A percentile compares a stretch with the other conserved stretches of the same genome.
Evolutionary conservation across 1,139 yeast genomes (phyloP).

Genomic region (Taphrina flavorubra): DNA sequence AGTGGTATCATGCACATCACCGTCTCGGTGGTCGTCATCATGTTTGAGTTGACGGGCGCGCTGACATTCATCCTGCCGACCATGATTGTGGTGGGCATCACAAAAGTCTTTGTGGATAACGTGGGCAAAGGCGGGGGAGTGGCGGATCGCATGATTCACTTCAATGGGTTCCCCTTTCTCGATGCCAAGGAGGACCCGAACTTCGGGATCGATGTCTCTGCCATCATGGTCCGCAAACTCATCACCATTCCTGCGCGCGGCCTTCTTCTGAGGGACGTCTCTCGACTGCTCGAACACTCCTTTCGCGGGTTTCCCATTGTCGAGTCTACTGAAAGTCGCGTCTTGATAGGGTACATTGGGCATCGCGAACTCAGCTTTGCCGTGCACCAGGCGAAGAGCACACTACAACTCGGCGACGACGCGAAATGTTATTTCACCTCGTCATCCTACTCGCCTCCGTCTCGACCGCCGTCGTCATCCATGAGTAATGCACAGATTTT

Average conservation of each 20-base stretch:
- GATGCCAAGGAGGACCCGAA: conserved; percentile 74
- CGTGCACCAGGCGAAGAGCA: conserved; percentile 45
- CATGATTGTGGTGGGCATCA: conserved; percentile 94
- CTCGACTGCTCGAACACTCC: conserved; percentile 54
- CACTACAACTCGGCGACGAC: conserved; percentile 34
- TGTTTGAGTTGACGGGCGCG: conserved; percentile 98
- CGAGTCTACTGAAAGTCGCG: conserved; percentile 47
- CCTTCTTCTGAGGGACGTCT: conserved; percentile 51
- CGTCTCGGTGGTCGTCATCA: conserved; percentile 88
- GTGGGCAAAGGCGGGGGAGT: conserved; percentile 91
- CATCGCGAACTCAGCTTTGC: conserved; percentile 51
- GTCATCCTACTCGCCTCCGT: conserved; percentile 41
- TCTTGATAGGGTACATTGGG: conserved; percentile 49
- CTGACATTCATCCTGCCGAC: conserved; percentile 88
- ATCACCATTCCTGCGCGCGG: conserved; percentile 59
- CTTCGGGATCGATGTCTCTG: conserved; percentile 61
- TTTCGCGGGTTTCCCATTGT: conserved; percentile 66
- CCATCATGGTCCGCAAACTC: conserved; percentile 69
- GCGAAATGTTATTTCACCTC: conserved; percentile 47
- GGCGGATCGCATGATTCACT: conserved; percentile 90
- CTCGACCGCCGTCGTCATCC: neutral
- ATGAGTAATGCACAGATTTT: neutral
- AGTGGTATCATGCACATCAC: conserved; percentile 93
- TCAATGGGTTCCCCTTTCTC: conserved; percentile 85
- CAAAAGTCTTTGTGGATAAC: conserved; percentile 74